phyloP scores from a whole-genome alignment of 352 stramenopile genomes.

The Blastocystis sp. region DNA sequence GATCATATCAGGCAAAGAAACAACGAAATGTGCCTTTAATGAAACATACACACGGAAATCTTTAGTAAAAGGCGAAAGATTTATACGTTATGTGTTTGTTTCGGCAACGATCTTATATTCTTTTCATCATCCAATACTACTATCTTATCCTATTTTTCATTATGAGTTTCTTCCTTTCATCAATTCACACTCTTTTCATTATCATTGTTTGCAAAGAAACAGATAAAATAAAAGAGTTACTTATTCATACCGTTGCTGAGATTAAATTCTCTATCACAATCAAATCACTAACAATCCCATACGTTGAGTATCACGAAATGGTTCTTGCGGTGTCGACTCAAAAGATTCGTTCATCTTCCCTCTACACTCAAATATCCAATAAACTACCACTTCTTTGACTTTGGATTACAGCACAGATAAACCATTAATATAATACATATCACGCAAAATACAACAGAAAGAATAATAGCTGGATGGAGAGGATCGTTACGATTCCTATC shows the following conservation, averaged over 20 bases:
- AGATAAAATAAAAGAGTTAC: not conserved
- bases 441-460: not conserved
- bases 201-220: not conserved
- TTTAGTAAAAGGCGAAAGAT: conserved; percentile 67
- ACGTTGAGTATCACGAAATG: conserved; percentile 1
- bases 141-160: not conserved
- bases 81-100: conserved; percentile 62
- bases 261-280: not conserved
- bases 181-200: not conserved
- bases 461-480: not conserved
- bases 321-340: not conserved
- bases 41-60: conserved; percentile 64
- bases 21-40: conserved; percentile 47
- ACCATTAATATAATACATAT: not conserved
- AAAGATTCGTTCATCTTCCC: not conserved
- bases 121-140: not conserved
- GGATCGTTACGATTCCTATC: not conserved
- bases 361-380: not conserved
- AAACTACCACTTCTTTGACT: not conserved
- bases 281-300: not conserved
- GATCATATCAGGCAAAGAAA: conserved; percentile 56
- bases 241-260: not conserved
- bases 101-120: conserved; percentile 8
- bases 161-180: not conserved
- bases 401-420: not conserved